These are phyloP conservation scores for Candida sanyaensis DNA, from an alignment of 1,139 yeast genomes.

Conservation along the genomic window DNA sequence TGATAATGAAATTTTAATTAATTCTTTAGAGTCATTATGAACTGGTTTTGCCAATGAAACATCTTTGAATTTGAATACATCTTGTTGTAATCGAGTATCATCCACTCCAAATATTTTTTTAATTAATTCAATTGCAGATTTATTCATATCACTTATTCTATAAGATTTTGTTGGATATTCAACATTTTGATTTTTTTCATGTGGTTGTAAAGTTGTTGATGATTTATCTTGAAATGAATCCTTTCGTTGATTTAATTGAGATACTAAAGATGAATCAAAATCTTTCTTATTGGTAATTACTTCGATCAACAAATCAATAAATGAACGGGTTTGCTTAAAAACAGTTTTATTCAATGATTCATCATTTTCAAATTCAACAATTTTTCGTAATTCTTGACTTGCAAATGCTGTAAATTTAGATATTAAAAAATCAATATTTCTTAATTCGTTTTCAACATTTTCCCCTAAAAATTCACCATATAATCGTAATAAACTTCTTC, in stretches of 20 bases:
- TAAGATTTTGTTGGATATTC: constrained; percentile 48
- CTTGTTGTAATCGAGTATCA: constrained; percentile 48
- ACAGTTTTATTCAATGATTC: constrained; percentile 47
- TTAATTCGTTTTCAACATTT: constrained; percentile 35
- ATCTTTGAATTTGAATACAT: constrained; percentile 43
- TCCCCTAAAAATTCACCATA: constrained; percentile 66
- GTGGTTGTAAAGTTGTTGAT: constrained; percentile 4
- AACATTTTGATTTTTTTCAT: constrained; percentile 15
- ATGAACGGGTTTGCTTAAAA: constrained; percentile 56
- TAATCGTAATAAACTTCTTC: constrained; percentile 55
- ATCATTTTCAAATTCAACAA: constrained; percentile 37
- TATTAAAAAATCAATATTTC: constrained; percentile 58
- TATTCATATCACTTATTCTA: constrained; percentile 51
- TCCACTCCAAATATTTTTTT: constrained; percentile 44
- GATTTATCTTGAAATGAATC: constrained; percentile 27
- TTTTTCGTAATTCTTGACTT: constrained; percentile 60
- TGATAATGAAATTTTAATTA: not conserved
- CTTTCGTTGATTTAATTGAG: constrained; percentile 38
- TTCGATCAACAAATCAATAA: constrained; percentile 55
- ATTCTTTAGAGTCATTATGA: constrained; percentile 45
- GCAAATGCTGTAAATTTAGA: constrained; percentile 67
- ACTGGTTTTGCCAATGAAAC: constrained; percentile 45
- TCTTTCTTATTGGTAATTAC: constrained; percentile 49
- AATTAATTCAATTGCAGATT: constrained; percentile 35
- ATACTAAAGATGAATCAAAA: constrained; percentile 36